Evolutionary conservation across 208 protist species (phyloP), one percentile per base, ranked within the genome.

Genomic region (Acanthamoeba castellanii): DNA sequence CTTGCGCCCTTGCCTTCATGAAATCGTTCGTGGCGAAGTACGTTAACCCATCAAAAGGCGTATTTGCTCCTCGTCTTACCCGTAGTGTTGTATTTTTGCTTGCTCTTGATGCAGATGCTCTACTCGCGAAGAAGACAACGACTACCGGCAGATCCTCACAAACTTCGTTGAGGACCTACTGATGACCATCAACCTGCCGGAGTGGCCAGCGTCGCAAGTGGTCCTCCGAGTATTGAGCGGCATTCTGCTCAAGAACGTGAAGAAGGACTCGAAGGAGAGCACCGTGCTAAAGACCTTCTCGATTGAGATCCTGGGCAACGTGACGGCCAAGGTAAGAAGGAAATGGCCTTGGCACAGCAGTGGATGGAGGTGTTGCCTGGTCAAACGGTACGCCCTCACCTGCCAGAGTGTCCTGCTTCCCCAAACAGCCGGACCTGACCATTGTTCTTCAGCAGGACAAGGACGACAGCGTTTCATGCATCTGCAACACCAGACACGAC

Each of bases 221-320:
- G 34, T 94, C 9, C 68, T 94, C 14, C 42, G 70, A n/a, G 90
- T 94, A 3, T 37, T 94, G 68, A 84, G 90, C 27, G 61, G 50
- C 30, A 94, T 94, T 32, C 70, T 94, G 11, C 42, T 94, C 16
- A 85, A 78, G 47, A 94, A 94, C 22, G 30, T 94, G 47, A 94
- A 84, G 68, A 94, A 94, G 52, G 90, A 94, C n/a, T 94, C 90
- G 16, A 84, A 76, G 52, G 90, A 94, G 47, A 94, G 68, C 61
- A 94, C 61, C 34, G 45, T 94, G 18, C 70, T 94, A 5, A 94
- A 94, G 90, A 84, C 30, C 9, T 94, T 94, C n/a, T 94, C 90
- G 25, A 94, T 94, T n/a, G 90, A 94, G 7, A 22, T 94, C 20
- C 90, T 94, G 27, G 90, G 90, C 25, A 68, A n/a, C 27, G 55